Evolutionary conservation across 2,329 filamentous ascomycete species (phyloP).

Genomic region (Pseudonectria foliicola): DNA sequence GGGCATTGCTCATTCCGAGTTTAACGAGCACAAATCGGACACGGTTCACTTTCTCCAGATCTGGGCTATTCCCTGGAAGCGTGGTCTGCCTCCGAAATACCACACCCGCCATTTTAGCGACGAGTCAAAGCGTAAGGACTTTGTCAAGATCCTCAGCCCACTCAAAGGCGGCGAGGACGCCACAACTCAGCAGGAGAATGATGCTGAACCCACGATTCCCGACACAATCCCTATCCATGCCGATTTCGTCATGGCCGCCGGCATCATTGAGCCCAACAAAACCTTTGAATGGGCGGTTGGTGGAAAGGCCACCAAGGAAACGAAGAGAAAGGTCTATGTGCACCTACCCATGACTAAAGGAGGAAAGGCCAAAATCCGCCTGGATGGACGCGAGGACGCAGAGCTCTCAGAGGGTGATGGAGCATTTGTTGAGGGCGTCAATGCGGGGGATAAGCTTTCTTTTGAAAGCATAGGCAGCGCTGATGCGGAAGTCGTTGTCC

Average conservation of each 20-base stretch:
- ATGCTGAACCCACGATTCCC: conserved; percentile 51
- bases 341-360: conserved; percentile 76
- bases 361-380: conserved; percentile 64
- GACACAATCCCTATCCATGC: conserved; percentile 78
- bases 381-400: conserved; percentile 59
- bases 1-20: conserved; percentile 72
- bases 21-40: conserved; percentile 65
- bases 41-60: conserved; percentile 84
- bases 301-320: conserved; percentile 41
- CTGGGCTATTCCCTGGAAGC: conserved; percentile 74
- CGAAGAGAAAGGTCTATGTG: conserved; percentile 66
- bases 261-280: conserved; percentile 58
- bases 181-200: conserved; percentile 54
- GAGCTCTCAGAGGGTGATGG: conserved; percentile 70
- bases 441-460: conserved; percentile 54
- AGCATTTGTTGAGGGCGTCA: conserved; percentile 62
- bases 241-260: conserved; percentile 76
- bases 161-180: conserved; percentile 60
- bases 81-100: conserved; percentile 66
- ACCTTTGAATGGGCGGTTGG: conserved; percentile 69
- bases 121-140: conserved; percentile 60
- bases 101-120: conserved; percentile 69
- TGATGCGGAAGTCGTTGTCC: conserved; percentile 62
- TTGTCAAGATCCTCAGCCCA: conserved; percentile 71
- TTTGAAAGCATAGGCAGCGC: conserved; percentile 62